These are phyloP conservation scores for Choiromyces venosus DNA, from an alignment of 495 filamentous ascomycete genomes.

Conservation along the genomic window DNA sequence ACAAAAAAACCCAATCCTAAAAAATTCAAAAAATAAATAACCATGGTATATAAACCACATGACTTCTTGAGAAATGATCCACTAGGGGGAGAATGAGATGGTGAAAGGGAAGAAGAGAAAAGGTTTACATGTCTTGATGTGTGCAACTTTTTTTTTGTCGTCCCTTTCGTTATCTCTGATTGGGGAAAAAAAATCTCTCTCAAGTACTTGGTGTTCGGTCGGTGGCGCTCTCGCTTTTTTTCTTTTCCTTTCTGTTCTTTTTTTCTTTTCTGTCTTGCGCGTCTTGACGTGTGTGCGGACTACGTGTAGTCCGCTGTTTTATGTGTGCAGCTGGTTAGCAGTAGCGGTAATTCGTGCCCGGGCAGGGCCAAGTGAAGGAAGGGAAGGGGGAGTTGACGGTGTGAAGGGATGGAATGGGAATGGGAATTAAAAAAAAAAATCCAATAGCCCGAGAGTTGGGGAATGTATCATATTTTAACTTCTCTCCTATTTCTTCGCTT, in stretches of 20 bases:
- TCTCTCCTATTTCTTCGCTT: not conserved
- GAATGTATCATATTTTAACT: not conserved
- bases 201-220: not conserved
- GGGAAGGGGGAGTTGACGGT: not conserved
- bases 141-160: not conserved
- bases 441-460: not conserved
- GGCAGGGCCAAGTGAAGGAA: not conserved
- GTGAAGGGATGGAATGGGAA: slow-evolving; percentile 6
- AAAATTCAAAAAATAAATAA: not conserved
- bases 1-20: not conserved
- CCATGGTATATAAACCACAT: not conserved
- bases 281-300: not conserved
- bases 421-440: not conserved
- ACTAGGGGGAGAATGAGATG: not conserved
- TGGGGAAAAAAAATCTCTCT: not conserved
- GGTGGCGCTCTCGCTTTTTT: not conserved
- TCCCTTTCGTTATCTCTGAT: not conserved
- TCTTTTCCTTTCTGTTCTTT: not conserved
- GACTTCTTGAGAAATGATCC: not conserved
- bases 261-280: not conserved
- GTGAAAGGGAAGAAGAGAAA: not conserved
- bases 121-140: not conserved
- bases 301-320: not conserved
- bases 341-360: slow-evolving; percentile 13
- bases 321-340: slow-evolving; percentile 30